Conservation (phyloP, 139 green algal genomes). For the Haematococcus lacustris region DNA sequence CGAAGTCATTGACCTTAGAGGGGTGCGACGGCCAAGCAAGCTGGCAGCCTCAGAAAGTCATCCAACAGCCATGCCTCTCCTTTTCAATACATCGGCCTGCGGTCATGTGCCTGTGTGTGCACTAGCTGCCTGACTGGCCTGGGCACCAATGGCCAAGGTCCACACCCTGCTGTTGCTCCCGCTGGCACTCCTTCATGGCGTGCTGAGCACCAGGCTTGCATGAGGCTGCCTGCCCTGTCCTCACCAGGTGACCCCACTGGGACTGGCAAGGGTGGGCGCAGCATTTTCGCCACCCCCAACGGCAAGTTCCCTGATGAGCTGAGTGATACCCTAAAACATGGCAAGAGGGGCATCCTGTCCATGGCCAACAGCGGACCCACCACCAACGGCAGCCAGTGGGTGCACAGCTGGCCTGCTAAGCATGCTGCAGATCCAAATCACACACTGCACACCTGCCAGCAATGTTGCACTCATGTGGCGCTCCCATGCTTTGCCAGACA, state of each 20-base stretch:
- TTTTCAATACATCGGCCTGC: not conserved
- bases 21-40: not conserved
- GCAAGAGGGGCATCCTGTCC: slow-evolving; percentile 79
- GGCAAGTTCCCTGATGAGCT: slow-evolving; percentile 95
- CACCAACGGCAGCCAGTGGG: slow-evolving; percentile 62
- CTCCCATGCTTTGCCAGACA: not conserved
- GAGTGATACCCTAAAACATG: slow-evolving; percentile 78
- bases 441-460: no score
- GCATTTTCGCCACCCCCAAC: slow-evolving; percentile 77
- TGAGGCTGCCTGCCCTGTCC: not conserved
- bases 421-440: no score
- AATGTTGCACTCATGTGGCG: not conserved
- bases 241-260: slow-evolving; percentile 77
- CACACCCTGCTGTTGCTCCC: not conserved
- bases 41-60: not conserved
- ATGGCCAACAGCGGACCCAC: slow-evolving; percentile 98
- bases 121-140: not conserved
- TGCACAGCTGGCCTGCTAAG: no score
- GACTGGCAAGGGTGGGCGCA: slow-evolving; percentile 88
- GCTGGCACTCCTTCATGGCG: not conserved
- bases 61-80: not conserved
- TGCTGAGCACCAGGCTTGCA: not conserved
- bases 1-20: not conserved
- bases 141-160: not conserved
- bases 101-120: not conserved